Conservation (phyloP, 805 yeast genomes). For the Candida nonsorbophila region DNA sequence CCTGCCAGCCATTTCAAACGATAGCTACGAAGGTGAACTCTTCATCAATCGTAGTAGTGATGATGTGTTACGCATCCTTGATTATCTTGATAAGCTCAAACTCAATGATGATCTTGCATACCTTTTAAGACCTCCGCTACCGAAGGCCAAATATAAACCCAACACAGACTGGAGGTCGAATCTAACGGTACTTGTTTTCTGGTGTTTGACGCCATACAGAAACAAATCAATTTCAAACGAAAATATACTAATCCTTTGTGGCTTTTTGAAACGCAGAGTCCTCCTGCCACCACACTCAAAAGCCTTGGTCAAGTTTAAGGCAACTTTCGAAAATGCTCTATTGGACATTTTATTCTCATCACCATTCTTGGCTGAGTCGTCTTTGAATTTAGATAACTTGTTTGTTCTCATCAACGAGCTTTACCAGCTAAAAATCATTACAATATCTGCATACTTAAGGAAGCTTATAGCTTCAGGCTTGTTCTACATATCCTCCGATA, state of each 20-base stretch:
- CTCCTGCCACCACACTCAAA: slow-evolving; percentile 14
- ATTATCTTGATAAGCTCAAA: slow-evolving; percentile 29
- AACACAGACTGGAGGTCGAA: slow-evolving; percentile 26
- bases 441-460: slow-evolving; percentile 66
- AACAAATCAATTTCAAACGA: slow-evolving; percentile 24
- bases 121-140: slow-evolving; percentile 17
- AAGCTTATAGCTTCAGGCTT: slow-evolving; percentile 83
- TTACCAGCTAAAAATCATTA: slow-evolving; percentile 44
- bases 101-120: slow-evolving; percentile 23
- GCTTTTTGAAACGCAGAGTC: slow-evolving; percentile 39
- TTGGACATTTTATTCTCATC: slow-evolving; percentile 33
- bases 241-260: slow-evolving; percentile 33
- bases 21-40: slow-evolving; percentile 14
- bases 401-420: slow-evolving; percentile 50
- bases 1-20: too few species aligned
- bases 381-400: slow-evolving; percentile 23
- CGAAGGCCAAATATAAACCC: slow-evolving; percentile 1
- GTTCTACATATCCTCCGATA: slow-evolving; percentile 50
- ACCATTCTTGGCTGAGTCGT: slow-evolving; percentile 17
- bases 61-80: slow-evolving; percentile 29
- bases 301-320: slow-evolving; percentile 22
- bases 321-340: slow-evolving; percentile 41
- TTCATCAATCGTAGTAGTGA: slow-evolving; percentile 18
- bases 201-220: slow-evolving; percentile 38
- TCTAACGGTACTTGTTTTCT: slow-evolving; percentile 28